Evolutionary conservation across 805 yeast genomes (phyloP).

Genomic region (Suhomyces sp.): DNA sequence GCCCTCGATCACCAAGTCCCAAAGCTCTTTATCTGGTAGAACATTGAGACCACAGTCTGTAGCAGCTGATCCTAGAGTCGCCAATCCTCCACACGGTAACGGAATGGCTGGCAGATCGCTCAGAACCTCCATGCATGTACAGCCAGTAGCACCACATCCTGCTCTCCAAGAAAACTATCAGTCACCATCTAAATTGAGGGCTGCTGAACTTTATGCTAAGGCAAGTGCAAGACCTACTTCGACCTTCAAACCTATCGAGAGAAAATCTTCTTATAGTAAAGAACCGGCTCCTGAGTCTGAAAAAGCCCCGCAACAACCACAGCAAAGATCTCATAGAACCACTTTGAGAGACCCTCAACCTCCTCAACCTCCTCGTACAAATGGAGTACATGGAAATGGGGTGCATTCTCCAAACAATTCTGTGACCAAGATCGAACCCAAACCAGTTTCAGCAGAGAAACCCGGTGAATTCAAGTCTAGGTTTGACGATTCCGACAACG

Average conservation of each 20-base stretch:
- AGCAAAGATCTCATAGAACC: conserved; percentile 31
- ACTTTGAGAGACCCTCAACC: conserved; percentile 12
- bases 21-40: conserved; percentile 20
- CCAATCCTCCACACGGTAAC: background rate
- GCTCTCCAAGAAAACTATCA: conserved; percentile 34
- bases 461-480: conserved; percentile 19
- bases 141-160: conserved; percentile 41
- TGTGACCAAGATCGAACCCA: background rate
- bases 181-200: conserved; percentile 40
- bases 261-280: conserved; percentile 59
- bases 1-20: conserved; percentile 11
- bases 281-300: conserved; percentile 8
- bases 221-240: conserved; percentile 45
- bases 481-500: conserved; percentile 30
- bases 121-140: conserved; percentile 22
- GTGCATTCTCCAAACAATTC: background rate
- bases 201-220: conserved; percentile 53
- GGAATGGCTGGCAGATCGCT: conserved; percentile 33
- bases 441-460: background rate
- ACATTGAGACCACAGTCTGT: conserved; percentile 36
- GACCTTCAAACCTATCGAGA: conserved; percentile 37
- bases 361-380: background rate
- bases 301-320: conserved; percentile 10
- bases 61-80: conserved; percentile 3
- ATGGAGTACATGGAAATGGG: background rate